phyloP scores from a whole-genome alignment of 2,329 filamentous ascomycete species.

The Chrysosporium keratinophilum region DNA sequence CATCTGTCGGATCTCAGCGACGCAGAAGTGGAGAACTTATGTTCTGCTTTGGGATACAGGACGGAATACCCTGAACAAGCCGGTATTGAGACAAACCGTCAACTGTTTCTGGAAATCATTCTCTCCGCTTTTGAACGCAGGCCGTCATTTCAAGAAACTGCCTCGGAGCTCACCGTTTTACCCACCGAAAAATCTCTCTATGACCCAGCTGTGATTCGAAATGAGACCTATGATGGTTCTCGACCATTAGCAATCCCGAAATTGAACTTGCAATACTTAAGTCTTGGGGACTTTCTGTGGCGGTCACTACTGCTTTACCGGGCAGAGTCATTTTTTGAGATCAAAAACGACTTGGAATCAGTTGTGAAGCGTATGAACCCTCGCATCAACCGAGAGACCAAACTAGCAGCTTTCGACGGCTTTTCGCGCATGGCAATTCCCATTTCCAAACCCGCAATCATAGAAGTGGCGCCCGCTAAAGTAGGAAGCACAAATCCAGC shows the following conservation, averaged over 20 bases:
- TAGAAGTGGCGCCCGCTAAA: slow-evolving; percentile 71
- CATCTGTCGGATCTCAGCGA: slow-evolving; percentile 66
- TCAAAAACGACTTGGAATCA: slow-evolving; percentile 81
- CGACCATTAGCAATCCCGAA: slow-evolving; percentile 84
- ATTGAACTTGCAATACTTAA: slow-evolving; percentile 88
- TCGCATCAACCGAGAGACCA: slow-evolving; percentile 51
- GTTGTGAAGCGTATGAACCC: slow-evolving; percentile 70
- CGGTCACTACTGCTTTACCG: slow-evolving; percentile 80
- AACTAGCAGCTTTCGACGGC: slow-evolving; percentile 61
- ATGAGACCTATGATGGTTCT: slow-evolving; percentile 79
- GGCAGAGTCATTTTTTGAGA: slow-evolving; percentile 85
- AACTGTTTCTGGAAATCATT: slow-evolving; percentile 53
- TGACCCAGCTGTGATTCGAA: slow-evolving; percentile 64
- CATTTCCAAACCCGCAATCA: slow-evolving; percentile 72
- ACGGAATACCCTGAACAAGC: slow-evolving; percentile 68
- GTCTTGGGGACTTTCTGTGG: slow-evolving; percentile 94
- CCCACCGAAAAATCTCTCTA: slow-evolving; percentile 77
- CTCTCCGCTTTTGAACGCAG: slow-evolving; percentile 64
- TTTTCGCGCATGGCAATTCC: slow-evolving; percentile 87
- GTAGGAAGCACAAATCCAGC: slow-evolving; percentile 80
- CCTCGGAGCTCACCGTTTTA: slow-evolving; percentile 60
- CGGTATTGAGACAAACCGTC: slow-evolving; percentile 51
- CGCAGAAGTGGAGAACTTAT: slow-evolving; percentile 60
- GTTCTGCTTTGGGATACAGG: slow-evolving; percentile 62
- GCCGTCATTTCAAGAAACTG: slow-evolving; percentile 70